Conservation (phyloP, 441 rosid species). For the Dalechampia spathulata region DNA sequence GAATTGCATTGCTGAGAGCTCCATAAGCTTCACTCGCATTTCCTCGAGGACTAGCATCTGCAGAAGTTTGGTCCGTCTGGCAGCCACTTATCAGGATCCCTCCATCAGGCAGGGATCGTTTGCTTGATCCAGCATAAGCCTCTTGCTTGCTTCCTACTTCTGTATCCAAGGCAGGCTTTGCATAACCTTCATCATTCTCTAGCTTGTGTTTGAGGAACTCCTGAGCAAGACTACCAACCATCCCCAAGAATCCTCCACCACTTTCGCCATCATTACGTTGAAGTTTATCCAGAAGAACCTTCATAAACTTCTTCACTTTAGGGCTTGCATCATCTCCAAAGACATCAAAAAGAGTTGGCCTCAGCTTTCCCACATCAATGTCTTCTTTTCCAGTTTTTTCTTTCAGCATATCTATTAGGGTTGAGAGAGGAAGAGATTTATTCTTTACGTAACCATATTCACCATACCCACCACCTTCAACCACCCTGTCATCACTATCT, state of each 20-base stretch:
- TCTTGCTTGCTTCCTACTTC: slow-evolving; percentile 59
- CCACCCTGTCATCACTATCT: slow-evolving; percentile 19
- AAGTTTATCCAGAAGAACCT: slow-evolving; percentile 60
- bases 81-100: slow-evolving; percentile 89
- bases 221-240: slow-evolving; percentile 78
- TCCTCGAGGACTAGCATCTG: slow-evolving; percentile 88
- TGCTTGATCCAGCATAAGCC: slow-evolving; percentile 63
- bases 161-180: slow-evolving; percentile 59
- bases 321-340: slow-evolving; percentile 93
- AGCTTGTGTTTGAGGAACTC: slow-evolving; percentile 77
- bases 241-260: slow-evolving; percentile 59
- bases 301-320: slow-evolving; percentile 97
- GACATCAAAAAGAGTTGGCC: slow-evolving; percentile 73
- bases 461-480: slow-evolving; percentile 36
- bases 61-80: slow-evolving; percentile 91
- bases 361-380: slow-evolving; percentile 77
- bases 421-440: slow-evolving; percentile 69
- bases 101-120: slow-evolving; percentile 50
- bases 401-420: slow-evolving; percentile 73
- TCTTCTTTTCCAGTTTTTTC: slow-evolving; percentile 90
- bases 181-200: slow-evolving; percentile 38
- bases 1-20: slow-evolving; percentile 87
- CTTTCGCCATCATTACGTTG: slow-evolving; percentile 29
- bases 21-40: slow-evolving; percentile 65
- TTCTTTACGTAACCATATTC: slow-evolving; percentile 50